phyloP scores from a whole-genome alignment of 768 basidiomycete genomes.

The Pluteus cervinus region DNA sequence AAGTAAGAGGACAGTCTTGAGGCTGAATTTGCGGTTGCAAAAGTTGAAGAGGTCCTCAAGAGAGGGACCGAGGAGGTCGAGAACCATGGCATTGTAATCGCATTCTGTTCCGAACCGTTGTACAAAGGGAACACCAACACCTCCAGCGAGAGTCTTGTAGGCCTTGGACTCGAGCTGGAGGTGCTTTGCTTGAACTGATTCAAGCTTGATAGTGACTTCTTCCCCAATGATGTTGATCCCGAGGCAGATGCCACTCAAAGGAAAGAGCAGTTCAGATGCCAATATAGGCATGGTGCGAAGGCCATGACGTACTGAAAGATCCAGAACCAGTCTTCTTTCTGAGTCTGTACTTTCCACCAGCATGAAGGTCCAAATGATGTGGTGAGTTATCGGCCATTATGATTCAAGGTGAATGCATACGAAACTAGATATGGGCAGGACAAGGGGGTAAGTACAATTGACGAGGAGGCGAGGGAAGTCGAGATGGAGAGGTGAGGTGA shows the following conservation, averaged over 20 bases:
- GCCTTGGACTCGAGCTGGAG: slow-evolving; percentile 97
- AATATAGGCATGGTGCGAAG: slow-evolving; percentile 3
- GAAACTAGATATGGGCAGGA: slow-evolving; percentile 12
- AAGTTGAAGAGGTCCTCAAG: slow-evolving; percentile 91
- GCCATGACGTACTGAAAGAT: slow-evolving; percentile 73
- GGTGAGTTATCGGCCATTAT: slow-evolving; percentile 68
- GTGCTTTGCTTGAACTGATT: slow-evolving; percentile 99
- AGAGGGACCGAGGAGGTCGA: slow-evolving; percentile 91
- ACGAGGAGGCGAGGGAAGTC: slow-evolving; percentile 11
- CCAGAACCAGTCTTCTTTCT: slow-evolving; percentile 99
- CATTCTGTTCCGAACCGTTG: slow-evolving; percentile 93
- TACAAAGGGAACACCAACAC: slow-evolving; percentile 97
- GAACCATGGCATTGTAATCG: slow-evolving; percentile 99
- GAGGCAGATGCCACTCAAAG: slow-evolving; percentile 91
- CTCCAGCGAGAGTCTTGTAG: slow-evolving; percentile 94
- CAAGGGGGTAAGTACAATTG: slow-evolving; percentile 7
- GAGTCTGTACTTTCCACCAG: slow-evolving; percentile 92
- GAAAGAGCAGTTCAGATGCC: slow-evolving; percentile 7
- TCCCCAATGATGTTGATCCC: slow-evolving; percentile 99
- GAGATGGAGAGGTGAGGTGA: slow-evolving; percentile 16
- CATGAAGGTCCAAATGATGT: slow-evolving; percentile 76
- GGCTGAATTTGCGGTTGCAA: slow-evolving; percentile 93
- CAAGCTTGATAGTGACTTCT: slow-evolving; percentile 99
- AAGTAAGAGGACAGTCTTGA: slow-evolving; percentile 93
- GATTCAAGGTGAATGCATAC: slow-evolving; percentile 15